Base-by-base conservation (phyloP, 1,139 yeast genomes). In the Sugiyamaella pinicola region DNA sequence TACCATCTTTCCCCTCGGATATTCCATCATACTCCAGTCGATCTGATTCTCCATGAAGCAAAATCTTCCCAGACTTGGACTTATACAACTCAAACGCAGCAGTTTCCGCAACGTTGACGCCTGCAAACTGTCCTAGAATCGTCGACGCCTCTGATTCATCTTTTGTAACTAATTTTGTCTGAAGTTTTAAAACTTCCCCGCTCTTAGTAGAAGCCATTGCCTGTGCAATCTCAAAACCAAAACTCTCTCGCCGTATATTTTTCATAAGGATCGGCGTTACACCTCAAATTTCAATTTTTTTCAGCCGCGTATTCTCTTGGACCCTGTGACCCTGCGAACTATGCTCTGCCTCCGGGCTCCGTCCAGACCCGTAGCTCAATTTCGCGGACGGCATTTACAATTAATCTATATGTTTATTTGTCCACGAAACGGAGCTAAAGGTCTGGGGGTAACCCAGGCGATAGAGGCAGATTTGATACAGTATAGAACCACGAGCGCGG, bases 11-110 rank as follows among this genome's bases (percentile, higher is more conserved):
- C 10, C 68, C 70, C 5, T 68, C 76, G 21, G 70, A 67, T 4
- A 31, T 37, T 5, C 96, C 96, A 55, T 83, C 82, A 67, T 87
- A 91, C 60, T 84, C 91, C 55, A 91, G 74, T 29, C 80, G 78
- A 2, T 79, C 82, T 58, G 80, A 82, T 69, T 90, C 95, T 38
- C 96, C 98, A 66, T 88, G 96, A 48, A 88, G 64, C 29, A 85
- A 69, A 52, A 69, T 72, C 42, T 74, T 72, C 7, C 68, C 67
- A 12, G 72, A 67, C 52, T 73, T 73, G 63, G 81, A 81, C 63
- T 80, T 79, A 69, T 80, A 87, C 37, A 88, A 72, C 38, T 84
- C 82, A 64, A 91, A 87, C 38, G 72, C 69, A 6, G 87, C 80
- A 17, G 78, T 75, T 12, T 72, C 68, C 33, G 95, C 85, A 10